phyloP scores from a whole-genome alignment of 2,329 filamentous ascomycete genomes.

The Colletotrichum caudatum region DNA sequence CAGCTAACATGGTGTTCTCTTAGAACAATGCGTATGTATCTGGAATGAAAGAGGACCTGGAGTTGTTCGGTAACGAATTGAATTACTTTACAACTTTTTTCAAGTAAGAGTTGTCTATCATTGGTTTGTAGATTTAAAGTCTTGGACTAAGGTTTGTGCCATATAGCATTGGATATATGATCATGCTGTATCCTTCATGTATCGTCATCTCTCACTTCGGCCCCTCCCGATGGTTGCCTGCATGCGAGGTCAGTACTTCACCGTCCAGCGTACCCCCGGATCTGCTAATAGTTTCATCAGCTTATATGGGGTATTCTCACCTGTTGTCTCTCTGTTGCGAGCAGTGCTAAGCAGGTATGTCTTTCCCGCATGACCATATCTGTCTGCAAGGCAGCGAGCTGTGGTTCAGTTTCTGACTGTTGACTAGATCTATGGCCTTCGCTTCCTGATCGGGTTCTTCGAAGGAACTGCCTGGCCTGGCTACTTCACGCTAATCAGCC shows the following conservation, averaged over 20 bases:
- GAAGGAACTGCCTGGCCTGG: conserved; percentile 50
- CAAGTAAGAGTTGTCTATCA: conserved; percentile 1
- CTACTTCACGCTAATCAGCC: conserved; percentile 54
- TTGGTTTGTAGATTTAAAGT: too few species aligned
- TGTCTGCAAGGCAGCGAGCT: conserved; percentile 17
- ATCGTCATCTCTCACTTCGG: conserved; percentile 47
- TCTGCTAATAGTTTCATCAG: neutral
- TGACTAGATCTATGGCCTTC: conserved; percentile 55
- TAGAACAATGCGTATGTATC: conserved; percentile 47
- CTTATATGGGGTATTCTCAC: conserved; percentile 29
- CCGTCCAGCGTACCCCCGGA: too few species aligned
- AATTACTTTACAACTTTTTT: conserved; percentile 45
- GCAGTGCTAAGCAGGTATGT: conserved; percentile 35
- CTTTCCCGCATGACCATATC: conserved; percentile 26
- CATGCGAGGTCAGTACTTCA: conserved; percentile 43
- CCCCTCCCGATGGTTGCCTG: conserved; percentile 47
- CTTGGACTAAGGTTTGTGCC: neutral
- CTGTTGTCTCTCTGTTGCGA: conserved; percentile 27
- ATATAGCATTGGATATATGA: conserved; percentile 44
- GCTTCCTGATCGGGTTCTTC: conserved; percentile 58
- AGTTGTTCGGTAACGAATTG: conserved; percentile 45
- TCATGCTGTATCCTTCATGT: conserved; percentile 47
- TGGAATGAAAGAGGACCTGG: conserved; percentile 48
- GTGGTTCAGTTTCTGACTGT: conserved; percentile 7
- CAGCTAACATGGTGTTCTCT: neutral